Evolutionary conservation across 2,329 filamentous ascomycete species (phyloP).

Genomic region (Aspergillus pseudoterreus): DNA sequence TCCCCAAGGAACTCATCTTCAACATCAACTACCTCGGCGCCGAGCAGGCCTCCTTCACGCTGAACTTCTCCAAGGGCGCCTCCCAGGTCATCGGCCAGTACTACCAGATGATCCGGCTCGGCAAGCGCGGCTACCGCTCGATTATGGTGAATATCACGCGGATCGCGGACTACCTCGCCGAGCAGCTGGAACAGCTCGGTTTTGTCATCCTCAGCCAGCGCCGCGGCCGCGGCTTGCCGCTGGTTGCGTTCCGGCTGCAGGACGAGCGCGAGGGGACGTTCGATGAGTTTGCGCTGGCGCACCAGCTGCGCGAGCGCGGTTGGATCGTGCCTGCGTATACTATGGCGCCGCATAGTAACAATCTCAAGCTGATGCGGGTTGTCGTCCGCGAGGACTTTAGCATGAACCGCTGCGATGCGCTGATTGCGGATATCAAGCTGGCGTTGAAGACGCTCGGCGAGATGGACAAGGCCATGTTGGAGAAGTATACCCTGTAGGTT

Average conservation of each 20-base stretch:
- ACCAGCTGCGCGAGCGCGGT: constrained; percentile 78
- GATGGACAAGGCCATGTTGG: constrained; percentile 69
- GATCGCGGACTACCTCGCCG: constrained; percentile 81
- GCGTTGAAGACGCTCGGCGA: constrained; percentile 67
- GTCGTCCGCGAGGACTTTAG: constrained; percentile 93
- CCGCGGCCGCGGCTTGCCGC: constrained; percentile 72
- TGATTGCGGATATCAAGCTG: constrained; percentile 75
- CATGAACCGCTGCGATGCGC: constrained; percentile 71
- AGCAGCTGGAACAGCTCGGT: constrained; percentile 67
- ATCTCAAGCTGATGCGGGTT: constrained; percentile 85
- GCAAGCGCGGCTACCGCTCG: constrained; percentile 83
- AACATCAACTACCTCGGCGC: constrained; percentile 99
- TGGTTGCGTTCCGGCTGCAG: constrained; percentile 82
- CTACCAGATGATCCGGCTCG: constrained; percentile 93
- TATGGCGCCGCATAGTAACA: constrained; percentile 83
- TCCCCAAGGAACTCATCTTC: constrained; percentile 91
- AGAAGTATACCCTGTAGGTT: constrained; percentile 63
- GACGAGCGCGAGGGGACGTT: constrained; percentile 55
- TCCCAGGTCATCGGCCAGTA: constrained; percentile 95
- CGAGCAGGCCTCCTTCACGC: constrained; percentile 90
- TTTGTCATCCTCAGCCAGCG: constrained; percentile 87
- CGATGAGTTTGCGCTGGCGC: constrained; percentile 76
- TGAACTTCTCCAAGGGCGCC: constrained; percentile 96
- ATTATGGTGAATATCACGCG: constrained; percentile 95
- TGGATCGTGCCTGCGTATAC: constrained; percentile 97